Conservation (phyloP, 2,329 filamentous ascomycete genomes). For the Colletotrichum tropicale region DNA sequence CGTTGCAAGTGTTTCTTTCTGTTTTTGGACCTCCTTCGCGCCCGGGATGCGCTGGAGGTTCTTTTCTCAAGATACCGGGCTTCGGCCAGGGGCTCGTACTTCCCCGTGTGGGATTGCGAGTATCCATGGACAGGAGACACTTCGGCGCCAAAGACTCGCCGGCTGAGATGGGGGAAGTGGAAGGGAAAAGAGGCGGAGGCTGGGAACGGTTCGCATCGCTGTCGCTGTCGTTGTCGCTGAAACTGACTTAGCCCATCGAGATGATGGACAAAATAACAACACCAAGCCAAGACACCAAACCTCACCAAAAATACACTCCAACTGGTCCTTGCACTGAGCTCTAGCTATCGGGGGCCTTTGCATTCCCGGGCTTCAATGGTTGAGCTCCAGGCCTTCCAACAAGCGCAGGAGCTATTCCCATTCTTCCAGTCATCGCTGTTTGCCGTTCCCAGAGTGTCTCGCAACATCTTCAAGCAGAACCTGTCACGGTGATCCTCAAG, state of each 20-base stretch:
- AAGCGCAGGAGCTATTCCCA: background rate
- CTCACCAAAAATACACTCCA: conserved; percentile 9
- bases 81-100: background rate
- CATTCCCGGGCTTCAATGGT: background rate
- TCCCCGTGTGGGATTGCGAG: background rate
- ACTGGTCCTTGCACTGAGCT: background rate
- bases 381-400: background rate
- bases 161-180: background rate
- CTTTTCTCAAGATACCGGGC: background rate
- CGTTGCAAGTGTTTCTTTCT: background rate
- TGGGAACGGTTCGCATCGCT: background rate
- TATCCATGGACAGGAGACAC: background rate
- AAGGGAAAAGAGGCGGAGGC: background rate
- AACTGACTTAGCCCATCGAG: background rate
- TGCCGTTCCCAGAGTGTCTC: background rate
- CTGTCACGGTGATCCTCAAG: background rate
- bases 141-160: background rate
- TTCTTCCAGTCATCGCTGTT: background rate
- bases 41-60: background rate
- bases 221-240: background rate
- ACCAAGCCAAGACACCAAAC: background rate
- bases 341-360: background rate
- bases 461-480: background rate
- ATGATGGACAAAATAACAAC: background rate
- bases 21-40: background rate